phyloP scores from a whole-genome alignment of 805 yeast species.

The Cyberlindnera meyerae region DNA sequence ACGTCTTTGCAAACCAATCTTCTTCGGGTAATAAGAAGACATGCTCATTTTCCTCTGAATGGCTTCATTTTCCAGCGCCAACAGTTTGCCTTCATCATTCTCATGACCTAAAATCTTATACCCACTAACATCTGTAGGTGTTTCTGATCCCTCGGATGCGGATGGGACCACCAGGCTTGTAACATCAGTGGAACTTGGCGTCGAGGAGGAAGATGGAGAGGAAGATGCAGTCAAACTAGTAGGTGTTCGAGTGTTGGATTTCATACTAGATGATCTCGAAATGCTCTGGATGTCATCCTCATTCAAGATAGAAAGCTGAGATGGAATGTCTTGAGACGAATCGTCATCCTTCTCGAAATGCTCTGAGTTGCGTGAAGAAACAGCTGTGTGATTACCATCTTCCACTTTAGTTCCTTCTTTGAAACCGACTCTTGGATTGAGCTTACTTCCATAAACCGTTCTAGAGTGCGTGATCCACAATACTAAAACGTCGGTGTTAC shows the following conservation, averaged over 20 bases:
- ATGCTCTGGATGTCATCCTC: conserved; percentile 31
- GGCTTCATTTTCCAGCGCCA: conserved; percentile 41
- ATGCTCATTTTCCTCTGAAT: conserved; percentile 32
- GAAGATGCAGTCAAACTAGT: conserved; percentile 13
- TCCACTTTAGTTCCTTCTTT: conserved; percentile 10
- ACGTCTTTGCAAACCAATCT: conserved; percentile 65
- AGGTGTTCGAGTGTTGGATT: conserved; percentile 17
- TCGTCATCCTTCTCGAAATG: conserved; percentile 25
- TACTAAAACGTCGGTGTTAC: conserved; percentile 51
- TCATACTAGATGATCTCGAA: conserved; percentile 24
- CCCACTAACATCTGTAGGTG: conserved; percentile 10
- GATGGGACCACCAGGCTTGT: conserved; percentile 4
- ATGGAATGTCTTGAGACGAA: conserved; percentile 32
- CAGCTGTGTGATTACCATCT: conserved; percentile 3
- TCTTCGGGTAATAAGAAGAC: conserved; percentile 35
- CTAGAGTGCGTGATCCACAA: conserved; percentile 88
- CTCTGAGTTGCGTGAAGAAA: background rate
- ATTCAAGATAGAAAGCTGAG: conserved; percentile 35
- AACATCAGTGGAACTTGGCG: conserved; percentile 7
- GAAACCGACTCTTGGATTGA: conserved; percentile 17
- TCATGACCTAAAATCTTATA: conserved; percentile 17
- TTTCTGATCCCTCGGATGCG: conserved; percentile 5
- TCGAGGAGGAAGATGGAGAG: conserved; percentile 9
- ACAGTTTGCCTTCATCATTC: conserved; percentile 36
- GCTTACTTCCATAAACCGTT: conserved; percentile 22